Percentiles rank a stretch among this genome's conserved stretches.
Evolutionary conservation across 345 rosid species (phyloP).

Genomic region (Punica granatum): DNA sequence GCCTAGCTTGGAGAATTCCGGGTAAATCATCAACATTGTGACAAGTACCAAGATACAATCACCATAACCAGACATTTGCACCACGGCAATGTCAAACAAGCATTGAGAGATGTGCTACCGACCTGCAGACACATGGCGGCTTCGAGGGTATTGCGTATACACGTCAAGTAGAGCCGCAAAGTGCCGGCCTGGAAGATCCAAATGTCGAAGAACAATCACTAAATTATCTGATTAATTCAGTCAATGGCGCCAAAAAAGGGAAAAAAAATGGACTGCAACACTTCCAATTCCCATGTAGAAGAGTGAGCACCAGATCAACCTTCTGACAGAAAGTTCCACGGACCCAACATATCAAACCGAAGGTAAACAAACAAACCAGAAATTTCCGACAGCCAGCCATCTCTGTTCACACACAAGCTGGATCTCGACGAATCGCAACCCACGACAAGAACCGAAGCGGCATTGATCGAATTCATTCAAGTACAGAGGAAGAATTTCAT

Average conservation of each 20-base stretch:
- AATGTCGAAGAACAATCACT: neutral
- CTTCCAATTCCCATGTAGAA: too few relatives aligned
- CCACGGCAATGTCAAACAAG: too few relatives aligned
- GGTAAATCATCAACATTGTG: neutral
- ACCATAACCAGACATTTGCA: too few relatives aligned
- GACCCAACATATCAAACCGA: neutral
- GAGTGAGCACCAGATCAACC: neutral
- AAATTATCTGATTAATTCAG: neutral
- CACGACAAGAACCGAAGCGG: too few relatives aligned
- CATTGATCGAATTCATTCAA: neutral
- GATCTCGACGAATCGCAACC: neutral
- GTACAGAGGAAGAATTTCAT: neutral
- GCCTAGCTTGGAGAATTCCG: neutral
- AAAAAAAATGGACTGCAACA: too few relatives aligned
- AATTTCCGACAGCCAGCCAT: neutral
- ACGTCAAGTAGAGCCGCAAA: conserved; percentile 65
- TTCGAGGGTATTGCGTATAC: conserved; percentile 86
- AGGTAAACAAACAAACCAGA: neutral
- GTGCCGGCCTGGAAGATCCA: conserved; percentile 47
- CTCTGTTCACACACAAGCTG: neutral
- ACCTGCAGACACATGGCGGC: conserved; percentile 98
- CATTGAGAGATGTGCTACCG: neutral
- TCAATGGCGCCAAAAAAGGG: neutral
- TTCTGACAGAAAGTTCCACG: conserved; percentile 3
- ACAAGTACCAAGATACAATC: too few relatives aligned